Conservation (phyloP, 192 early-diverging fungal genomes). For the Umbelopsis sp. region DNA sequence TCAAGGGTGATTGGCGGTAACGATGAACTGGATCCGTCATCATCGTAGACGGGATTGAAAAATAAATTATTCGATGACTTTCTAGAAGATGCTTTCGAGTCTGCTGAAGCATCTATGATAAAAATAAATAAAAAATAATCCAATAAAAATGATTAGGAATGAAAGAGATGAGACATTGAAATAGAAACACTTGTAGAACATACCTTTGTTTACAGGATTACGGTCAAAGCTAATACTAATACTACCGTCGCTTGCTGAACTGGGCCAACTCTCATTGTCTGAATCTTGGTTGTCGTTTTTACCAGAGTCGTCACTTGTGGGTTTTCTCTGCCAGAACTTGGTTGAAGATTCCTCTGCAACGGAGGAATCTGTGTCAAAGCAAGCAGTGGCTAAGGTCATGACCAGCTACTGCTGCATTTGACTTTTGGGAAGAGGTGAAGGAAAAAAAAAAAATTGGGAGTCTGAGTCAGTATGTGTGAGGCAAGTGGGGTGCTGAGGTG, state of each 20-base stretch:
- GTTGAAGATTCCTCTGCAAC: constrained; percentile 10
- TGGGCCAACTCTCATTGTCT: constrained; percentile 4
- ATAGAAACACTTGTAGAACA: not conserved
- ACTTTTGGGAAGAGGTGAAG: not conserved
- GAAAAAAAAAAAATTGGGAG: not conserved
- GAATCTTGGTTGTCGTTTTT: constrained; percentile 14
- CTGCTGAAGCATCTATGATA: not conserved
- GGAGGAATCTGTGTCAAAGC: constrained; percentile 19
- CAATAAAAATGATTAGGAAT: no score
- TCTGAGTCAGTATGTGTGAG: not conserved
- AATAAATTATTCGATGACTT: constrained; percentile 12
- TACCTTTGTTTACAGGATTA: not conserved
- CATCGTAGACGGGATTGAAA: not conserved
- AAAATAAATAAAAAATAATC: not conserved
- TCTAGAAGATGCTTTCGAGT: constrained; percentile 12
- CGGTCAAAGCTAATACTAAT: constrained; percentile 2
- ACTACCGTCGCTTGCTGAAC: not conserved
- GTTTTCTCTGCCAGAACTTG: constrained; percentile 6
- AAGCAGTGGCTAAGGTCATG: constrained; percentile 14
- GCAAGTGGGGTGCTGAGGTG: not conserved
- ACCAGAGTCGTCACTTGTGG: not conserved
- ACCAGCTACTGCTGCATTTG: constrained; percentile 12
- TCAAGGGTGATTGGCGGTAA: not conserved
- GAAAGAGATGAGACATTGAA: not conserved
- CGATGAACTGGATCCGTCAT: not conserved